Conservation (phyloP, 2,329 filamentous ascomycete genomes). For the Talaromyces piceae region DNA sequence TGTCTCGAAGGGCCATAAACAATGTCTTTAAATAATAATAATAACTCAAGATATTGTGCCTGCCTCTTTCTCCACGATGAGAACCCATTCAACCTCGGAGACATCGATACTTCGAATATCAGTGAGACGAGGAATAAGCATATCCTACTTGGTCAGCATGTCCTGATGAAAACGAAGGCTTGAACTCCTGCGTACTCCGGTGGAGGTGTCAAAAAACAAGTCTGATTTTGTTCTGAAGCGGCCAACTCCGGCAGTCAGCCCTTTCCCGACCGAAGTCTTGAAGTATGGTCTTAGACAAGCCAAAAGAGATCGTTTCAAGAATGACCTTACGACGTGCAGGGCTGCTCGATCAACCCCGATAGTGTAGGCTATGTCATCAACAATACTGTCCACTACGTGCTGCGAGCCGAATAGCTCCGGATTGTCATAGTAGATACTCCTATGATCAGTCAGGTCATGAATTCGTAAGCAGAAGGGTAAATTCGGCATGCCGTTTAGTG, state of each 20-base stretch:
- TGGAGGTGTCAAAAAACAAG: constrained; percentile 24
- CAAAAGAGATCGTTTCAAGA: not conserved
- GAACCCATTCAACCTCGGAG: constrained; percentile 46
- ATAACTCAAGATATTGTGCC: not conserved
- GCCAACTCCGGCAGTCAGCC: constrained; percentile 33
- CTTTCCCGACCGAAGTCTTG: constrained; percentile 39
- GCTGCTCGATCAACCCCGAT: constrained; percentile 48
- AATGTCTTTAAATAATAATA: not conserved
- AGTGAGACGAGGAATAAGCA: constrained; percentile 44
- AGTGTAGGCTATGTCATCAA: constrained; percentile 56
- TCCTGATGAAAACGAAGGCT: not conserved
- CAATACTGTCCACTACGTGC: constrained; percentile 48
- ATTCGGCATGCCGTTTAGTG: constrained; percentile 47
- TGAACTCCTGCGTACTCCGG: constrained; percentile 22
- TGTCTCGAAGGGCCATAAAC: not conserved
- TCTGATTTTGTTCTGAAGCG: constrained; percentile 18
- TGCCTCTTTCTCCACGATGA: constrained; percentile 59
- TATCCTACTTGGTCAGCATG: constrained; percentile 32
- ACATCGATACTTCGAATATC: constrained; percentile 41
- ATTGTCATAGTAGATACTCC: constrained; percentile 58
- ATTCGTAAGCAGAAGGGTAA: not conserved
- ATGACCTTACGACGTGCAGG: constrained; percentile 49
- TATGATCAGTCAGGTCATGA: constrained; percentile 18
- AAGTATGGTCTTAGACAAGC: not conserved
- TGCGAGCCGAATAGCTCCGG: constrained; percentile 54